Evolutionary conservation across 78 protist species (phyloP).

Genomic region (Emiliania huxleyi): DNA sequence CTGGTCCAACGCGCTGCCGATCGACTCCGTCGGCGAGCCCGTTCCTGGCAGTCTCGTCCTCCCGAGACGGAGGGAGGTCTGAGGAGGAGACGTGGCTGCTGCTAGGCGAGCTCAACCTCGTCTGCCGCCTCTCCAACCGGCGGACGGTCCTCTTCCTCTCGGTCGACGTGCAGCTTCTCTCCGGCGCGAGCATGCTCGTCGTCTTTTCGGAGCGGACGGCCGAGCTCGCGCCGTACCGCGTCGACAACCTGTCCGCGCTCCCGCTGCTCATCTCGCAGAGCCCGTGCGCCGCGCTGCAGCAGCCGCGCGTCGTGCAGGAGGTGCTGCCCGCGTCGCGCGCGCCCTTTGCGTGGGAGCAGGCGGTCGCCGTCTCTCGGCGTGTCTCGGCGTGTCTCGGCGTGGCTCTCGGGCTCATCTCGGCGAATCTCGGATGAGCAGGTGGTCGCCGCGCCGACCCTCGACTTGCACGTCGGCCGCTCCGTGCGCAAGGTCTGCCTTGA

Average conservation of each 20-base stretch:
- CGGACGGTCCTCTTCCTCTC: background rate
- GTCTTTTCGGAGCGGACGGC: background rate
- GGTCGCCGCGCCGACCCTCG: background rate
- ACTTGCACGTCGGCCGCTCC: background rate
- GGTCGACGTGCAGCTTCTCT: background rate
- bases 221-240: slow-evolving; percentile 8
- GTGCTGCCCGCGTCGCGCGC: background rate
- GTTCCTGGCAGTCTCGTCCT: no score
- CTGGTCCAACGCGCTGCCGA: background rate
- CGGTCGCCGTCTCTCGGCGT: no score
- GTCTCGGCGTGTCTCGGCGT: no score
- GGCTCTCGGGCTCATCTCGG: no score
- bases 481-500: background rate
- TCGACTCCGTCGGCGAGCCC: background rate
- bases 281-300: background rate
- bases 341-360: slow-evolving; percentile 14
- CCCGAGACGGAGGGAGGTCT: no score
- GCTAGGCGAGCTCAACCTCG: background rate
- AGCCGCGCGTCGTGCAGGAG: background rate
- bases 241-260: background rate
- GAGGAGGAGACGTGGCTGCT: no score
- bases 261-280: background rate
- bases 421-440: no score
- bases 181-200: background rate
- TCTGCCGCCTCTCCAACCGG: background rate